A percentile compares a stretch with the other conserved stretches of the same genome.
These are phyloP conservation scores for Cladorrhinum samala DNA, from an alignment of 495 filamentous ascomycete species.

Conservation along the genomic window DNA sequence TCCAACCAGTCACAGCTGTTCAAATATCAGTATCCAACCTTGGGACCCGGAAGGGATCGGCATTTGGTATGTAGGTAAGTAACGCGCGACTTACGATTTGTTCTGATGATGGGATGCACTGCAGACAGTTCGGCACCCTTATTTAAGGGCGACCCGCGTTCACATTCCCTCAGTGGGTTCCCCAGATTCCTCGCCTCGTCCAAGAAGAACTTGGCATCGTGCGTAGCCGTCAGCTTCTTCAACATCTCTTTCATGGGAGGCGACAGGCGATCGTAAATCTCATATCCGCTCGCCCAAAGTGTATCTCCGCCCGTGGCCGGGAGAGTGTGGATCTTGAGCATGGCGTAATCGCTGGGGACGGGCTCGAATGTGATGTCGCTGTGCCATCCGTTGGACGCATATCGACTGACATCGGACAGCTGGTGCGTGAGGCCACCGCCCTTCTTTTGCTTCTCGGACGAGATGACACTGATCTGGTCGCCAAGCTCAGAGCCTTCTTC, in stretches of 20 bases:
- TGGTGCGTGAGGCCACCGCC: slow-evolving; percentile 32
- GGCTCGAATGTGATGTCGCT: slow-evolving; percentile 65
- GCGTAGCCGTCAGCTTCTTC: slow-evolving; percentile 61
- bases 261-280: slow-evolving; percentile 68
- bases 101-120: slow-evolving; percentile 20
- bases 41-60: too few species aligned
- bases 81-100: slow-evolving; percentile 40
- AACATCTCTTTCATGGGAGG: slow-evolving; percentile 63
- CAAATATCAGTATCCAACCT: background rate
- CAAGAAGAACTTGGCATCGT: slow-evolving; percentile 59
- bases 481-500: slow-evolving; percentile 29
- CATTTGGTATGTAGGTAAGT: background rate
- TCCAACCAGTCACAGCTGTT: slow-evolving; percentile 61
- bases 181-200: slow-evolving; percentile 58
- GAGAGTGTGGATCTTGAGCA: slow-evolving; percentile 61
- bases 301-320: slow-evolving; percentile 74
- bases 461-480: slow-evolving; percentile 40
- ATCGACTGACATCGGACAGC: slow-evolving; percentile 36
- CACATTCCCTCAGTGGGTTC: slow-evolving; percentile 45
- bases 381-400: slow-evolving; percentile 37
- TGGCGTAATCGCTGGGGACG: slow-evolving; percentile 70
- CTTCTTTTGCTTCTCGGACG: slow-evolving; percentile 39
- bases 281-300: slow-evolving; percentile 68
- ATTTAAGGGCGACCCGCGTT: slow-evolving; percentile 18
- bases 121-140: slow-evolving; percentile 11